A percentile compares a stretch with the other conserved stretches of the same genome.
Conservation (phyloP, 345 rosid genomes). For the Rhizophora mangle region DNA sequence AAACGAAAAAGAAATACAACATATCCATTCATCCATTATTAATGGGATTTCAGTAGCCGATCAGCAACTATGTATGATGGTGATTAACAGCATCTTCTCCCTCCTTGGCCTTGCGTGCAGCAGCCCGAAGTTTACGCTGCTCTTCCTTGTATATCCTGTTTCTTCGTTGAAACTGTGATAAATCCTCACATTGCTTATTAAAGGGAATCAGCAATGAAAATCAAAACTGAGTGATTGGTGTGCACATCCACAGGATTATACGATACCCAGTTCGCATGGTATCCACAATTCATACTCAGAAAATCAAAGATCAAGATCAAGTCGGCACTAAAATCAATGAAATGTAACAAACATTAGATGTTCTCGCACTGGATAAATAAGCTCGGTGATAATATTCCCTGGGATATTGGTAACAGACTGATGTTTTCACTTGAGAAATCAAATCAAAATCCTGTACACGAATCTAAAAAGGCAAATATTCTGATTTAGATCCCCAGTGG, state of each 20-base stretch:
- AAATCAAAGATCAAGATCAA: not conserved
- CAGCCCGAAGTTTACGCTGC: slow-evolving; percentile 90
- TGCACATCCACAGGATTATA: not conserved
- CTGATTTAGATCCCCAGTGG: not conserved
- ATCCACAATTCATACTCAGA: not conserved
- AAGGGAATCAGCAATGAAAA: not conserved
- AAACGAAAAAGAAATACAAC: slow-evolving; percentile 13
- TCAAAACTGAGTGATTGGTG: not conserved
- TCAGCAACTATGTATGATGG: slow-evolving; percentile 38
- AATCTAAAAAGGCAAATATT: not conserved
- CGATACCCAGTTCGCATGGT: too few relatives aligned
- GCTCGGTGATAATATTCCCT: too few relatives aligned
- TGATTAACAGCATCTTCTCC: slow-evolving; percentile 40
- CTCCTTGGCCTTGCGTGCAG: slow-evolving; percentile 51
- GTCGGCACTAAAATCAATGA: too few relatives aligned
- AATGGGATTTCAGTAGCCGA: slow-evolving; percentile 17
- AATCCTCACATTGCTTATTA: not conserved
- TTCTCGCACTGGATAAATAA: too few relatives aligned
- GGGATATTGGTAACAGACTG: too few relatives aligned
- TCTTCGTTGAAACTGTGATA: slow-evolving; percentile 80
- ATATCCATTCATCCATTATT: slow-evolving; percentile 37
- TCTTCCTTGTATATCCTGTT: slow-evolving; percentile 96
- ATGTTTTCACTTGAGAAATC: not conserved
- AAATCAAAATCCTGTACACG: not conserved
- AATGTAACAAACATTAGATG: too few relatives aligned